Conservation (phyloP, 306 rosid genomes). For the Cicer yamashitae region DNA sequence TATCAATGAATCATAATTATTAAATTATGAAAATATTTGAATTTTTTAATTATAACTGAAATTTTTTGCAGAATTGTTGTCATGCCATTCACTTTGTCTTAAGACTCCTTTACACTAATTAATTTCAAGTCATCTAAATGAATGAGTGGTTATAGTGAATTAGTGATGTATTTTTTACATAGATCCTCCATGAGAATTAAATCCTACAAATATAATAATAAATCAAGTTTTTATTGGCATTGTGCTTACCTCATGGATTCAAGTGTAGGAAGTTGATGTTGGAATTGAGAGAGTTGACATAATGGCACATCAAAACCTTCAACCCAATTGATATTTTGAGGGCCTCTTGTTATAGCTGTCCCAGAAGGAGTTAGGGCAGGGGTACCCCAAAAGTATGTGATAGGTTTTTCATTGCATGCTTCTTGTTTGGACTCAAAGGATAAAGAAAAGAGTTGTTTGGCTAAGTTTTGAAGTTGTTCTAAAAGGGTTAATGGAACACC, state of each 20-base stretch:
- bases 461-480: constrained; percentile 47
- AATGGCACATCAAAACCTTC: constrained; percentile 68
- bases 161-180: too few relatives aligned
- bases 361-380: constrained; percentile 67
- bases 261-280: constrained; percentile 48
- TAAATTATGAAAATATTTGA: too few relatives aligned
- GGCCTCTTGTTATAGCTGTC: constrained; percentile 37
- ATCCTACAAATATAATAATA: not conserved
- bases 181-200: too few relatives aligned
- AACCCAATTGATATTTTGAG: constrained; percentile 59
- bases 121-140: too few relatives aligned
- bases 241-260: constrained; percentile 56
- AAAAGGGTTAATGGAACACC: constrained; percentile 65
- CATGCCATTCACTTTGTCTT: too few relatives aligned
- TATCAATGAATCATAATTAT: too few relatives aligned
- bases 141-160: too few relatives aligned
- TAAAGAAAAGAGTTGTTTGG: constrained; percentile 50
- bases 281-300: constrained; percentile 52
- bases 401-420: constrained; percentile 45
- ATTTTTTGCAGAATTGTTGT: too few relatives aligned
- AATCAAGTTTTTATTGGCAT: not conserved
- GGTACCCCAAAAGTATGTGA: constrained; percentile 78
- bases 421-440: constrained; percentile 61
- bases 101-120: too few relatives aligned
- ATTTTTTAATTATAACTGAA: too few relatives aligned